Conservation (phyloP, 1,284 basidiomycete genomes). For the Gymnopus androsaceus region DNA sequence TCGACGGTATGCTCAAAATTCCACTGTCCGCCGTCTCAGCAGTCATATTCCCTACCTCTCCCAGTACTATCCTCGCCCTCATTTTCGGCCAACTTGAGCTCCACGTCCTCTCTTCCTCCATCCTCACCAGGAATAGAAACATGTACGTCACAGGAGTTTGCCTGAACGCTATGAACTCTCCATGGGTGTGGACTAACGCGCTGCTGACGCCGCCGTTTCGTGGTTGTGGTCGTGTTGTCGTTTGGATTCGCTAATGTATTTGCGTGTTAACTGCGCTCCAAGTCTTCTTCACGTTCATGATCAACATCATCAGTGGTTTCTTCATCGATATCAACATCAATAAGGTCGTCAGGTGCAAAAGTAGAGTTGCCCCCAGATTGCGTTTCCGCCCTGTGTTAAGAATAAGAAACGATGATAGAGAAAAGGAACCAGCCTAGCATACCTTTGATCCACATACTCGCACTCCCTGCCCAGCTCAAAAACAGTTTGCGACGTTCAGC, state of each 20-base stretch:
- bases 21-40: conserved; percentile 77
- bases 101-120: conserved; percentile 23
- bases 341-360: conserved; percentile 82
- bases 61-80: neutral
- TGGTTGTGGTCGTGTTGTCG: too few relatives aligned
- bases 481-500: conserved; percentile 91
- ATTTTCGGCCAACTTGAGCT: neutral
- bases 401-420: conserved; percentile 1
- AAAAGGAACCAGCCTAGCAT: conserved; percentile 13
- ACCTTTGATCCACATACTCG: conserved; percentile 93
- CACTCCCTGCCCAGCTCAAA: conserved; percentile 93
- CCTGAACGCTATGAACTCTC: conserved; percentile 84
- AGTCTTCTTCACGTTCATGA: conserved; percentile 63
- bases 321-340: too few relatives aligned
- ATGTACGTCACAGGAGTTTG: conserved; percentile 28
- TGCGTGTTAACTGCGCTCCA: too few relatives aligned
- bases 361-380: conserved; percentile 85
- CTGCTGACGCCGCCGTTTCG: neutral
- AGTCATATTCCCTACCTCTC: conserved; percentile 77
- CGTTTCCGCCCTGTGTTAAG: conserved; percentile 81
- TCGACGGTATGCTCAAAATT: conserved; percentile 82
- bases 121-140: conserved; percentile 19
- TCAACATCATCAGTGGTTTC: conserved; percentile 41
- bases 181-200: conserved; percentile 33
- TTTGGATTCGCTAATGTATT: too few relatives aligned